phyloP scores from a whole-genome alignment of 2,329 filamentous ascomycete species.

The Thermomyces lanuginosus region DNA sequence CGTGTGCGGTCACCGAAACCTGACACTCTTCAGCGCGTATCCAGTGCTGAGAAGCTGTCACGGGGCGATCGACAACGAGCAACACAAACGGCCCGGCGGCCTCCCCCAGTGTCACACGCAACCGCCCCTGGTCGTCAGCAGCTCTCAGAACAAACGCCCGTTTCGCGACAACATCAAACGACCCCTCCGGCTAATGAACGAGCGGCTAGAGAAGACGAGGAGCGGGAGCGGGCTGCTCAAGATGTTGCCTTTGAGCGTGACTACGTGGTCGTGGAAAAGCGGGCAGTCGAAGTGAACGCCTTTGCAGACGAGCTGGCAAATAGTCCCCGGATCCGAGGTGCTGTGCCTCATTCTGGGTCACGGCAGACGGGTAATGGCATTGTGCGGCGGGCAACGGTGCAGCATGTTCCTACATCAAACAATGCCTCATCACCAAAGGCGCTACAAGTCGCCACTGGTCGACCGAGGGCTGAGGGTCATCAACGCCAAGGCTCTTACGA shows the following conservation, averaged over 20 bases:
- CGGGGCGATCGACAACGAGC: conserved; percentile 13
- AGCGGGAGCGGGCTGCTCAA: conserved; percentile 54
- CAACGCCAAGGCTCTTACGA: conserved; percentile 69
- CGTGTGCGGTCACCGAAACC: conserved; percentile 14
- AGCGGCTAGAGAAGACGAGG: conserved; percentile 20
- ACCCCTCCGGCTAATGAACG: conserved; percentile 29
- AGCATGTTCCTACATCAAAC: conserved; percentile 53
- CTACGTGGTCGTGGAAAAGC: conserved; percentile 91
- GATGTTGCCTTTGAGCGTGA: conserved; percentile 84
- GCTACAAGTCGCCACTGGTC: conserved; percentile 56
- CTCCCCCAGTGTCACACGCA: conserved; percentile 18
- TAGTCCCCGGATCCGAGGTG: conserved; percentile 48
- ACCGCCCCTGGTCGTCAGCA: conserved; percentile 28
- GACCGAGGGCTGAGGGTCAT: conserved; percentile 45
- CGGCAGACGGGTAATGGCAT: conserved; percentile 48
- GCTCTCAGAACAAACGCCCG: conserved; percentile 16
- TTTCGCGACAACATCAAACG: conserved; percentile 4
- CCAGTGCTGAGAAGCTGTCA: conserved; percentile 18
- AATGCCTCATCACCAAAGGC: conserved; percentile 51
- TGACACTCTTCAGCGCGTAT: conserved; percentile 16
- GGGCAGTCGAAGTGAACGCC: conserved; percentile 88
- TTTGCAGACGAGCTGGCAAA: conserved; percentile 89
- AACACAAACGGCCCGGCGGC: conserved; percentile 16
- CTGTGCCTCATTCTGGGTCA: conserved; percentile 28
- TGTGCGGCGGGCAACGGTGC: conserved; percentile 60